These are phyloP conservation scores for Talaromyces albobiverticillius DNA, from an alignment of 2,329 filamentous ascomycete genomes.

Conservation along the genomic window DNA sequence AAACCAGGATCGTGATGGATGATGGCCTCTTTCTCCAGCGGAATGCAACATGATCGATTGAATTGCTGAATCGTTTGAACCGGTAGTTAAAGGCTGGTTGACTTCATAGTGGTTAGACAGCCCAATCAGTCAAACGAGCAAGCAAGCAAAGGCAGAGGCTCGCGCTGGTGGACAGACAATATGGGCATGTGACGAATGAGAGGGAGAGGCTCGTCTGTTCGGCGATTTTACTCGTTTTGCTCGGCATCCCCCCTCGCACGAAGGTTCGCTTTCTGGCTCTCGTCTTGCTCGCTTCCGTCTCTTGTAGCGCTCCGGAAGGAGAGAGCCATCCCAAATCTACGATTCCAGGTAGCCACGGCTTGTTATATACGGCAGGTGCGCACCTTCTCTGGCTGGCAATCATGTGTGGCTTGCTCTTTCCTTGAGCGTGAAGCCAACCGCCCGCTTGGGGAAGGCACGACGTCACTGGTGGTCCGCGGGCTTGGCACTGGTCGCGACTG, in stretches of 20 bases:
- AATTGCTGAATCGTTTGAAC: not conserved
- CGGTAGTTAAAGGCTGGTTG: not conserved
- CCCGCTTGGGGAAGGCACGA: slow-evolving; percentile 7
- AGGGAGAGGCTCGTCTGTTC: not conserved
- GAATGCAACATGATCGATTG: not conserved
- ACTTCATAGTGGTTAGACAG: not conserved
- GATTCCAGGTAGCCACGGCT: not conserved
- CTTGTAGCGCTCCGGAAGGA: not conserved
- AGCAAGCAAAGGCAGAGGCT: too few species aligned
- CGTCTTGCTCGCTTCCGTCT: not conserved
- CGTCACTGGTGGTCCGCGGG: slow-evolving; percentile 8
- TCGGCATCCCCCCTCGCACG: not conserved
- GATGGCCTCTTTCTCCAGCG: not conserved
- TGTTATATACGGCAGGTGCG: slow-evolving; percentile 10
- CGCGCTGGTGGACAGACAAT: slow-evolving; percentile 3
- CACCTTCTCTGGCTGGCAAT: not conserved
- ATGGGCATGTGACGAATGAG: slow-evolving; percentile 1
- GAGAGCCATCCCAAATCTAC: not conserved
- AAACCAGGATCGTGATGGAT: too few species aligned
- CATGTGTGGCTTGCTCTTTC: slow-evolving; percentile 6
- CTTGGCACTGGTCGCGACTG: slow-evolving; percentile 6
- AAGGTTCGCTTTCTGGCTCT: not conserved
- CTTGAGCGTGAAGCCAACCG: slow-evolving; percentile 7
- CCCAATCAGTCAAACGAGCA: too few species aligned
- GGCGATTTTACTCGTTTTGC: not conserved